A percentile compares a stretch with the other conserved stretches of the same genome.
phyloP scores from a whole-genome alignment of 345 rosid species.

The Salix brachista region DNA sequence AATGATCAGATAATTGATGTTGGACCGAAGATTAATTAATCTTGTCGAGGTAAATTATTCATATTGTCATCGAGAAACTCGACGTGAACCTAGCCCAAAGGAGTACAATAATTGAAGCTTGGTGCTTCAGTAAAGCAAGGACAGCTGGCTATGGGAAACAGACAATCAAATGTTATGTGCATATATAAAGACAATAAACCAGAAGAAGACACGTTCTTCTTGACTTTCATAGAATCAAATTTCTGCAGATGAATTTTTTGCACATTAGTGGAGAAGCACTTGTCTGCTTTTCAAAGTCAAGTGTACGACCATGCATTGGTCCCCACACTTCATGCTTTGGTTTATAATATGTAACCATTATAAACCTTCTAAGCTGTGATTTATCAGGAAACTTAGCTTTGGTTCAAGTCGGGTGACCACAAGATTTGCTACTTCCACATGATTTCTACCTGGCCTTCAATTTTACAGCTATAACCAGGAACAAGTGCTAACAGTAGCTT shows the following conservation, averaged over 20 bases:
- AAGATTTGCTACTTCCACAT: background rate
- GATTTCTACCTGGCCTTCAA: background rate
- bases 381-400: background rate
- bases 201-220: background rate
- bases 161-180: background rate
- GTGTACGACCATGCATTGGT: background rate
- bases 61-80: background rate
- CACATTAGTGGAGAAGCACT: conserved; percentile 1
- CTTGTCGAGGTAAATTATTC: no score
- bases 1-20: background rate
- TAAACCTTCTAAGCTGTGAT: background rate
- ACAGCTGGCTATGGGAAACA: background rate
- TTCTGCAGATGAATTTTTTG: background rate
- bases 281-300: conserved; percentile 1
- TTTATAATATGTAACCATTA: background rate
- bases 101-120: background rate
- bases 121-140: conserved; percentile 3
- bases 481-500: background rate
- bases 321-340: background rate
- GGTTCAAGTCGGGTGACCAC: background rate
- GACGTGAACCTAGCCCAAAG: background rate
- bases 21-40: no score
- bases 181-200: background rate
- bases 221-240: conserved; percentile 1
- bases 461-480: conserved; percentile 2